Evolutionary conservation across 371 early-diverging fungal genomes (phyloP).

Genomic region (Mortierella sp.): DNA sequence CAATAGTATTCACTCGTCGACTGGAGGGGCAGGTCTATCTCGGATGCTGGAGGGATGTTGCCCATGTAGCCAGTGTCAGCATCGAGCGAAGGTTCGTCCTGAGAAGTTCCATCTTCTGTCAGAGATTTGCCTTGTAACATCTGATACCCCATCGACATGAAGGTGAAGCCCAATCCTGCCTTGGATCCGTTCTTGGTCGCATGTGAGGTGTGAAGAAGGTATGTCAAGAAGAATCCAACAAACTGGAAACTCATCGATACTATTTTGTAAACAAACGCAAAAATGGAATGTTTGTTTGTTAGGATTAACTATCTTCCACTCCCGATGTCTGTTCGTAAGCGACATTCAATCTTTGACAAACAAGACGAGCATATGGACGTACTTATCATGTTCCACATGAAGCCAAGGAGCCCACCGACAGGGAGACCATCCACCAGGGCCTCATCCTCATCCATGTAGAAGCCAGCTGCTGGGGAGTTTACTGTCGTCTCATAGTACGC

Average conservation of each 20-base stretch:
- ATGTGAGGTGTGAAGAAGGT: constrained; percentile 76
- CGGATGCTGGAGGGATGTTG: constrained; percentile 22
- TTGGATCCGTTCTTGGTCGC: constrained; percentile 74
- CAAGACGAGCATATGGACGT: constrained; percentile 19
- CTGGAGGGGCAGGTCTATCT: constrained; percentile 6
- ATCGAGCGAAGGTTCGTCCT: constrained; percentile 36
- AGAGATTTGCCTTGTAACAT: constrained; percentile 30
- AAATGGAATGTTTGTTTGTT: background rate
- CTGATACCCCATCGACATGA: constrained; percentile 62
- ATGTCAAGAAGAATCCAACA: constrained; percentile 79
- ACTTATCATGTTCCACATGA: constrained; percentile 75
- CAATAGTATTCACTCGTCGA: constrained; percentile 32
- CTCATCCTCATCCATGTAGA: constrained; percentile 63
- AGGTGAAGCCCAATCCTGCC: constrained; percentile 74
- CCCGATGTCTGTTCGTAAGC: background rate
- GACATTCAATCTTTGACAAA: background rate
- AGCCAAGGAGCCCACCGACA: constrained; percentile 70
- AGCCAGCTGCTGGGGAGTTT: constrained; percentile 64
- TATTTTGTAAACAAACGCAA: constrained; percentile 26
- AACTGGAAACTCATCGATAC: constrained; percentile 81
- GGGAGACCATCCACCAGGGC: constrained; percentile 76
- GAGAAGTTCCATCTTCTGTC: constrained; percentile 14
- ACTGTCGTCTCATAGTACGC: constrained; percentile 71
- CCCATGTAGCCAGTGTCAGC: constrained; percentile 49
- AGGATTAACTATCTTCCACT: constrained; percentile 1